phyloP scores from a whole-genome alignment of 495 filamentous ascomycete species.

The Beverwykella pulmonaria region DNA sequence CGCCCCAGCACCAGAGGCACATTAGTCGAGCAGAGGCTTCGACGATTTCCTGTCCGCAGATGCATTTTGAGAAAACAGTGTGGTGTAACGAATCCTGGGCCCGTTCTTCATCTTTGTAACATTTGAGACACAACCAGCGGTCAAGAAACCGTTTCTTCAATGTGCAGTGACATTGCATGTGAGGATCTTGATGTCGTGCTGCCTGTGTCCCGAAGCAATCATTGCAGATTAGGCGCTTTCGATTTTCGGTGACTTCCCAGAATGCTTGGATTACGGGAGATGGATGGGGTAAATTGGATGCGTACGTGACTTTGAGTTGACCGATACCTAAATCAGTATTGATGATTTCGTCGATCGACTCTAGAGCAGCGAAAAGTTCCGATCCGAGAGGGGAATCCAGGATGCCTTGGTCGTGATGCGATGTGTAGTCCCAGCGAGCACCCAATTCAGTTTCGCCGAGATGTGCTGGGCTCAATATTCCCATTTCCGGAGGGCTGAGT shows the following conservation, averaged over 20 bases:
- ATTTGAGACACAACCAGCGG: constrained; percentile 24
- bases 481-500: constrained; percentile 10
- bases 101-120: constrained; percentile 15
- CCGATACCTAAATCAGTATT: constrained; percentile 6
- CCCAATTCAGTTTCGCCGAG: not conserved
- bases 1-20: constrained; percentile 9
- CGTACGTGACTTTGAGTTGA: not conserved
- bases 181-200: not conserved
- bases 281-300: constrained; percentile 3
- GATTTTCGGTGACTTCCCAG: constrained; percentile 19
- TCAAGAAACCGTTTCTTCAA: constrained; percentile 15
- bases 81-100: not conserved
- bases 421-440: too few species aligned
- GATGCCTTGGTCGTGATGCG: constrained; percentile 23
- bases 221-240: constrained; percentile 10
- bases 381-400: constrained; percentile 18
- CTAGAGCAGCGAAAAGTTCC: not conserved
- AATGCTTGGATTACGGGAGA: constrained; percentile 16
- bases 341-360: constrained; percentile 20
- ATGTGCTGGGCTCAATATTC: constrained; percentile 17
- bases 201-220: not conserved
- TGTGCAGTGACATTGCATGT: constrained; percentile 10
- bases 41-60: not conserved
- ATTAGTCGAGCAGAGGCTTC: not conserved
- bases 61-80: not conserved